Percentiles rank a stretch among this genome's conserved stretches.
These are phyloP conservation scores for Helichrysum umbraculigerum DNA, from an alignment of 129 eudicot genomes.

Conservation along the genomic window DNA sequence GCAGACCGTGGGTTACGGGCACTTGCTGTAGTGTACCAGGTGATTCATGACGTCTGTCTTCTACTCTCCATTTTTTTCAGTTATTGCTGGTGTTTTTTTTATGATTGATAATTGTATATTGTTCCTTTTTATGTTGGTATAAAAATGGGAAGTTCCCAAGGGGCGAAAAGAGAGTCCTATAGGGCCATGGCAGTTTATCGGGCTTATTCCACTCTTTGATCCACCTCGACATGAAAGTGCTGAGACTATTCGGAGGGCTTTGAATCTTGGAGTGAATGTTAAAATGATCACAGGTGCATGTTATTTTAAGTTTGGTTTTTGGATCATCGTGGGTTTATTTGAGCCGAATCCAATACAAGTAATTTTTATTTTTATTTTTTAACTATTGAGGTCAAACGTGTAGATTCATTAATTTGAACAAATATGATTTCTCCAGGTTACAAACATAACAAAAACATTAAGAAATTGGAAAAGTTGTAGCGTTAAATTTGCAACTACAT, in stretches of 20 bases:
- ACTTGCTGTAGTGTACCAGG: constrained; percentile 98
- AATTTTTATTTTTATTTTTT: neutral
- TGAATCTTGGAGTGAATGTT: constrained; percentile 96
- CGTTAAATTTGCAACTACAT: neutral
- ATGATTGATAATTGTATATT: constrained; percentile 2
- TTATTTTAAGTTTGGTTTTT: neutral
- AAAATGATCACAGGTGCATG: constrained; percentile 92
- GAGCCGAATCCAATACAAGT: neutral
- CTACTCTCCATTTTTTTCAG: neutral
- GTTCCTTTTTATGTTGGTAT: constrained; percentile 20
- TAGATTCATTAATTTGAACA: neutral
- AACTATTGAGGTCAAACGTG: neutral
- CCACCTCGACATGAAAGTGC: constrained; percentile 99
- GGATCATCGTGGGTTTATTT: neutral
- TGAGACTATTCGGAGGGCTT: constrained; percentile 92
- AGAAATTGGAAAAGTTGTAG: neutral
- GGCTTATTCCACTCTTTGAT: constrained; percentile 96
- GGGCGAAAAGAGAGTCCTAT: constrained; percentile 94
- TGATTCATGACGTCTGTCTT: constrained; percentile 10
- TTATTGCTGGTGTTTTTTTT: neutral
- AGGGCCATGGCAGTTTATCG: constrained; percentile 98
- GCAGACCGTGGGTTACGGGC: constrained; percentile 98
- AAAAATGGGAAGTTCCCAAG: constrained; percentile 87
- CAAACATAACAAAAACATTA: neutral
- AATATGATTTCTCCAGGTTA: neutral